Percentiles rank a stretch among this genome's conserved stretches.
Evolutionary conservation across 2,329 filamentous ascomycete genomes (phyloP).

Genomic region (Ophiostoma angusticollis): DNA sequence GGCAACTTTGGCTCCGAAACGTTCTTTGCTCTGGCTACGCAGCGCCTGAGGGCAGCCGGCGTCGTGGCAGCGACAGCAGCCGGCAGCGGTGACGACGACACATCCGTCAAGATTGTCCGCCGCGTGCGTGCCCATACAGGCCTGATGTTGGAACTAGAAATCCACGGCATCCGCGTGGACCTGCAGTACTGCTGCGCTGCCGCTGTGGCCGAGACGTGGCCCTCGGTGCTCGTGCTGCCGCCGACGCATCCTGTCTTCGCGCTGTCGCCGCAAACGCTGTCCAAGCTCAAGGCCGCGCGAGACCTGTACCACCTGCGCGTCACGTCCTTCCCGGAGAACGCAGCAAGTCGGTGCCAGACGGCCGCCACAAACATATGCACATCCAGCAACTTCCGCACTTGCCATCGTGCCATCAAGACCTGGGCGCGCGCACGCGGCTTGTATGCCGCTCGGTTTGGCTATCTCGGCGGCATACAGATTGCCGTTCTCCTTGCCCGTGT

Average conservation of each 20-base stretch:
- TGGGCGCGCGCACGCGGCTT: slow-evolving; percentile 52
- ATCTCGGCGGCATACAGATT: slow-evolving; percentile 52
- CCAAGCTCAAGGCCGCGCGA: slow-evolving; percentile 50
- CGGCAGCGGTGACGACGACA: slow-evolving; percentile 14
- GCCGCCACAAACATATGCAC: slow-evolving; percentile 17
- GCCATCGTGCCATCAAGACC: slow-evolving; percentile 45
- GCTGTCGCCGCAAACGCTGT: slow-evolving; percentile 41
- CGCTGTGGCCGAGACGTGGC: slow-evolving; percentile 40
- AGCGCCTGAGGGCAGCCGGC: slow-evolving; percentile 32
- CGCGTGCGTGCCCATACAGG: slow-evolving; percentile 46
- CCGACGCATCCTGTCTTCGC: slow-evolving; percentile 40
- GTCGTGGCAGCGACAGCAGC: slow-evolving; percentile 16
- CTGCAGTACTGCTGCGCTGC: slow-evolving; percentile 53
- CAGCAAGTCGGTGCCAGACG: slow-evolving; percentile 17
- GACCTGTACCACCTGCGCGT: slow-evolving; percentile 50
- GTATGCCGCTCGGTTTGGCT: slow-evolving; percentile 53
- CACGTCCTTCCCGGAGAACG: slow-evolving; percentile 44
- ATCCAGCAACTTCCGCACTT: slow-evolving; percentile 38
- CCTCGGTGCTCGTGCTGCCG: slow-evolving; percentile 32
- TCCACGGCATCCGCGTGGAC: slow-evolving; percentile 46
- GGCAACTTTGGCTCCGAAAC: slow-evolving; percentile 46
- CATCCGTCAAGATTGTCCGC: slow-evolving; percentile 36
- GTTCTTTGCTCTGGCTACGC: slow-evolving; percentile 47
- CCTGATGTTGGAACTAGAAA: slow-evolving; percentile 50
- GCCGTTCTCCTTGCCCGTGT: slow-evolving; percentile 47